A percentile compares a stretch with the other conserved stretches of the same genome.
phyloP scores from a whole-genome alignment of 352 stramenopile genomes.

The Globisporangium okanoganense region DNA sequence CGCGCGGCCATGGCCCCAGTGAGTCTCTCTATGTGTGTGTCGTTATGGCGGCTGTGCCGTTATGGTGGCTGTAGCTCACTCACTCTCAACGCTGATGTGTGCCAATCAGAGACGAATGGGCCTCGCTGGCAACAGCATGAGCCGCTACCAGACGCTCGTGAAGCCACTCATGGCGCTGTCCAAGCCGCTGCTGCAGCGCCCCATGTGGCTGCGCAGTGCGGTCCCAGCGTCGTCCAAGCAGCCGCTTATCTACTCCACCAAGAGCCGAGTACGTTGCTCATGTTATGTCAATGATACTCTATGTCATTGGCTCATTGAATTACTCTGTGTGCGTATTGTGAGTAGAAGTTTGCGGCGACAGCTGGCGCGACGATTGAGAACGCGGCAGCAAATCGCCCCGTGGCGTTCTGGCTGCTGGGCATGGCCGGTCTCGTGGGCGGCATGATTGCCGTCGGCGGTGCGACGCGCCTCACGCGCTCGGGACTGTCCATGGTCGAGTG shows the following conservation, averaged over 20 bases:
- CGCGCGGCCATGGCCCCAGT: conserved; percentile 7
- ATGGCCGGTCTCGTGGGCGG: conserved; percentile 93
- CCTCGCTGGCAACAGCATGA: conserved; percentile 14
- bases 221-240: conserved; percentile 27
- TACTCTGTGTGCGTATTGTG: conserved; percentile 13
- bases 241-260: conserved; percentile 63
- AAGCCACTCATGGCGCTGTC: conserved; percentile 27
- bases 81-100: too few relatives aligned
- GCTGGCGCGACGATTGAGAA: conserved; percentile 74
- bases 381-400: conserved; percentile 71
- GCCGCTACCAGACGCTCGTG: conserved; percentile 62
- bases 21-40: not conserved
- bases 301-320: not conserved
- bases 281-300: not conserved
- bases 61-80: too few relatives aligned
- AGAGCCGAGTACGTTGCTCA: conserved; percentile 48
- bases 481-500: conserved; percentile 97
- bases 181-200: conserved; percentile 28
- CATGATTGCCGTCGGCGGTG: conserved; percentile 97
- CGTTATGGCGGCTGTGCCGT: not conserved
- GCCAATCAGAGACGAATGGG: conserved; percentile 7
- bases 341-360: conserved; percentile 42
- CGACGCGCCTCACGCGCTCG: conserved; percentile 96
- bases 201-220: conserved; percentile 30
- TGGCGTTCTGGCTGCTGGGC: conserved; percentile 95